Base-by-base conservation (phyloP, 768 basidiomycete species). In the Mycena floridula region DNA sequence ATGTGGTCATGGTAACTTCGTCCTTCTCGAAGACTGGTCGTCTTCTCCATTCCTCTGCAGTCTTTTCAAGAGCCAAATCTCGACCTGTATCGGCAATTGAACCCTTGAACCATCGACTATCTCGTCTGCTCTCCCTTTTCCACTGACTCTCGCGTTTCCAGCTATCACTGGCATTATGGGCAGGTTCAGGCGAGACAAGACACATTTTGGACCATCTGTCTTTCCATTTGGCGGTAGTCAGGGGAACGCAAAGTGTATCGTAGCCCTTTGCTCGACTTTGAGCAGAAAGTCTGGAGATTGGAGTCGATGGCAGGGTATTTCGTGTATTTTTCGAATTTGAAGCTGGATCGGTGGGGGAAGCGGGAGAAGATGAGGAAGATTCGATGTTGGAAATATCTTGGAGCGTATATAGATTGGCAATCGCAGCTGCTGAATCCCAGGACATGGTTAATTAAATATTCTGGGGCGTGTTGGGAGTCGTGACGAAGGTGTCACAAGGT, bases 201-300 rank as follows among this genome's bases (percentile, higher is more conserved):
- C 96, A 99, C 79, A 98, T 90, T 43, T 80, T 69, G 51, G 76
- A 73, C 95, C 96, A 99, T 44, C 96, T 71, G 50, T 78, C 72
- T 54, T 78, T 81, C 96, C 96, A 99, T 37, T 75, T 77, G 15
- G 74, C 73, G 44, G 86, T 95, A 20, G 94, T 92, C n/a, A 97
- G 70, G n/a, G 92, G 92, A 15, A 94, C 60, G 56, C 82, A 87
- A 32, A 91, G 70, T 1, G 72, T 59, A 43, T 88, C 81, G 57
- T 92, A 97, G 15, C 86, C 86, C 45, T 80, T 83, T 9, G 67
- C 50, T 39, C 68, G 76, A 15, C 81, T 73, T 22, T 78, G 74
- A 11, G 70, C 59, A 1, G 77, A 57, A 26, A 82, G 59, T 49
- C 64, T 62, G 40, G 82, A 70, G 2, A 80, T 64, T 4, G 79